These are phyloP conservation scores for Juglanconis juglandina DNA, from an alignment of 2,329 filamentous ascomycete genomes.

Conservation along the genomic window DNA sequence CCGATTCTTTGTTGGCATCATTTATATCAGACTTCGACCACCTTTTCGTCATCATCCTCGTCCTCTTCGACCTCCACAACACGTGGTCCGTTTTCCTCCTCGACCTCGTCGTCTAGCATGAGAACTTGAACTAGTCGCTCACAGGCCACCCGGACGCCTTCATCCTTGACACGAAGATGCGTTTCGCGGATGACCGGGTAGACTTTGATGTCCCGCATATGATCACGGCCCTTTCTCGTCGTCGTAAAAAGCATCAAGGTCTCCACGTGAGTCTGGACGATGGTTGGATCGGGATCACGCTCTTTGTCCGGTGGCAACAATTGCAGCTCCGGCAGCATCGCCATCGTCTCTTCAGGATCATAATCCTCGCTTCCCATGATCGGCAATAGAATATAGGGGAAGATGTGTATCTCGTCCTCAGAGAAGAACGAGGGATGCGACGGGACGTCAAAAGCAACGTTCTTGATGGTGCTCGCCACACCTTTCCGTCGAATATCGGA, in stretches of 20 bases:
- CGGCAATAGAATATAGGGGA: conserved; percentile 85
- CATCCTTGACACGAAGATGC: conserved; percentile 73
- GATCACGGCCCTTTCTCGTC: conserved; percentile 69
- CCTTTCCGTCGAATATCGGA: conserved; percentile 81
- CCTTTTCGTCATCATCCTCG: conserved; percentile 50
- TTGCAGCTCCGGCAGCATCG: conserved; percentile 87
- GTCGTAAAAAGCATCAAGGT: conserved; percentile 81
- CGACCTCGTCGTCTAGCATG: conserved; percentile 64
- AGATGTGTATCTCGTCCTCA: conserved; percentile 70
- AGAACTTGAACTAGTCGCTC: conserved; percentile 87
- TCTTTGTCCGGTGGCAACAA: conserved; percentile 85
- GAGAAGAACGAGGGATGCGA: conserved; percentile 69
- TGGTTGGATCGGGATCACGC: conserved; percentile 71
- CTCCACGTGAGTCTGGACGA: conserved; percentile 84
- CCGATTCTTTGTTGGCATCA: not conserved
- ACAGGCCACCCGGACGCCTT: conserved; percentile 77
- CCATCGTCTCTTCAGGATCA: conserved; percentile 76
- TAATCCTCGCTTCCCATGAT: conserved; percentile 88
- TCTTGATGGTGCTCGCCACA: conserved; percentile 96
- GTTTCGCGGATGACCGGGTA: conserved; percentile 88
- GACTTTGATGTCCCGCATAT: conserved; percentile 72
- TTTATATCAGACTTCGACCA: conserved; percentile 48
- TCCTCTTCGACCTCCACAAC: conserved; percentile 52
- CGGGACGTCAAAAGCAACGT: conserved; percentile 77
- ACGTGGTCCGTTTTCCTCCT: conserved; percentile 39